These are phyloP conservation scores for Melanogaster broomeanus DNA, from an alignment of 768 basidiomycete genomes.

Conservation along the genomic window DNA sequence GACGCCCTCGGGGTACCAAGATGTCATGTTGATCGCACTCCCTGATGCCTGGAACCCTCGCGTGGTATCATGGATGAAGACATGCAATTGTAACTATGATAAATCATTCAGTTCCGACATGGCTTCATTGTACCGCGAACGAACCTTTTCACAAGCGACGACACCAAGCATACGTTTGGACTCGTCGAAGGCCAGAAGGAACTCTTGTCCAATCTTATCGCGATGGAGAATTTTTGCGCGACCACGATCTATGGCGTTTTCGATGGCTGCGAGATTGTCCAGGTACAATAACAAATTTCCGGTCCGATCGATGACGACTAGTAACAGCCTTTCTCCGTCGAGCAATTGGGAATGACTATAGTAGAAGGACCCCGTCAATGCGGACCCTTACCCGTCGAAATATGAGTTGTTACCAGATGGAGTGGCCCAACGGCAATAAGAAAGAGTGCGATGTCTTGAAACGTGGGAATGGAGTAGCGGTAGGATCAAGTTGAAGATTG, in stretches of 20 bases:
- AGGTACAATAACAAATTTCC: conserved; percentile 36
- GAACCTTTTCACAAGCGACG: conserved; percentile 40
- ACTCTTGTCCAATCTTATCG: conserved; percentile 42
- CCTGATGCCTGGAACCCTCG: conserved; percentile 42
- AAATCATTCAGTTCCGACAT: background rate
- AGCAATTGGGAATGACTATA: conserved; percentile 38
- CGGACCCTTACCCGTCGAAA: background rate
- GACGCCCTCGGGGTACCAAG: conserved; percentile 40
- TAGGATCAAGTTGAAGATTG: conserved; percentile 8
- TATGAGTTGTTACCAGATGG: background rate
- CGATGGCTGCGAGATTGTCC: conserved; percentile 30
- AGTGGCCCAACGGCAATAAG: conserved; percentile 3
- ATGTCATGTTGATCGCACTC: conserved; percentile 36
- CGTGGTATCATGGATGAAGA: conserved; percentile 47
- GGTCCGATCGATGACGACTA: conserved; percentile 34
- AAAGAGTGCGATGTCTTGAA: conserved; percentile 4
- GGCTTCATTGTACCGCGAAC: too few species aligned
- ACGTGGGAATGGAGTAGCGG: conserved; percentile 9
- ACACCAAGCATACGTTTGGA: conserved; percentile 44
- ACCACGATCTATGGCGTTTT: conserved; percentile 26
- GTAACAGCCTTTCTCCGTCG: conserved; percentile 34
- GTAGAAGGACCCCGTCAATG: background rate
- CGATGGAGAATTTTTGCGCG: conserved; percentile 33
- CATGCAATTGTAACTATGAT: conserved; percentile 36
- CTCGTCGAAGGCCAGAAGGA: conserved; percentile 48